These are phyloP conservation scores for Pseudozyma hubeiensis DNA, from an alignment of 1,284 basidiomycete species.

Conservation along the genomic window DNA sequence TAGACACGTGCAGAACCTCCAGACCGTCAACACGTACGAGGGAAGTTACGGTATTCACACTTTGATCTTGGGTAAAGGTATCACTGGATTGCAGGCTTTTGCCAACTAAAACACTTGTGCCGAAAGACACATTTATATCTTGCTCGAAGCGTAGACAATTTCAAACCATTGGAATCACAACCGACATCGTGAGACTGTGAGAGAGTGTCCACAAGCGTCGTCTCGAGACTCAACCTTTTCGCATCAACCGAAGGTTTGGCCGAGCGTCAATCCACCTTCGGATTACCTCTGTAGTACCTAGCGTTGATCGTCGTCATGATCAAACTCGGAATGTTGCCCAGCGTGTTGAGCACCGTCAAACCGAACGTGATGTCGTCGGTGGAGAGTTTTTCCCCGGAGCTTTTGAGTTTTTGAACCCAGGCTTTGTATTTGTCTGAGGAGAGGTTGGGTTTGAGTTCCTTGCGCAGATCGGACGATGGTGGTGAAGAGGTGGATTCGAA, in stretches of 20 bases:
- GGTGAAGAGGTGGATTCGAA: background rate
- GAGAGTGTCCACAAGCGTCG: too few relatives aligned
- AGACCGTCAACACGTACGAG: slow-evolving; percentile 65
- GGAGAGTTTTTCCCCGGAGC: background rate
- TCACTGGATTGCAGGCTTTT: slow-evolving; percentile 87
- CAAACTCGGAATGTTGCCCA: slow-evolving; percentile 38
- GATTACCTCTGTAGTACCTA: slow-evolving; percentile 32
- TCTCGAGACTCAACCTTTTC: too few relatives aligned
- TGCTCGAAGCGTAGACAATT: too few relatives aligned
- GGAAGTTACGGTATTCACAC: slow-evolving; percentile 68
- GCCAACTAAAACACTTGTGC: slow-evolving; percentile 25
- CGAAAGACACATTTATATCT: background rate
- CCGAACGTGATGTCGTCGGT: slow-evolving; percentile 37
- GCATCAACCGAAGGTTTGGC: too few relatives aligned
- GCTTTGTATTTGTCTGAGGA: background rate
- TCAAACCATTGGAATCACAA: too few relatives aligned
- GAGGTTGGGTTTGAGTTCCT: too few relatives aligned
- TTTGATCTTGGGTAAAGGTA: slow-evolving; percentile 87
- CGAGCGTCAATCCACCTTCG: slow-evolving; percentile 22
- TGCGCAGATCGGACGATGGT: background rate
- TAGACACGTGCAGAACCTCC: slow-evolving; percentile 59
- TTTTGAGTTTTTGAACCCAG: background rate
- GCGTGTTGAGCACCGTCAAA: slow-evolving; percentile 36
- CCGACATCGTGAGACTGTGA: too few relatives aligned
- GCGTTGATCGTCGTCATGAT: slow-evolving; percentile 31